Evolutionary conservation across 306 rosid species (phyloP), one percentile per base, ranked within the genome.

Genomic region (Astragalus membranaceus): DNA sequence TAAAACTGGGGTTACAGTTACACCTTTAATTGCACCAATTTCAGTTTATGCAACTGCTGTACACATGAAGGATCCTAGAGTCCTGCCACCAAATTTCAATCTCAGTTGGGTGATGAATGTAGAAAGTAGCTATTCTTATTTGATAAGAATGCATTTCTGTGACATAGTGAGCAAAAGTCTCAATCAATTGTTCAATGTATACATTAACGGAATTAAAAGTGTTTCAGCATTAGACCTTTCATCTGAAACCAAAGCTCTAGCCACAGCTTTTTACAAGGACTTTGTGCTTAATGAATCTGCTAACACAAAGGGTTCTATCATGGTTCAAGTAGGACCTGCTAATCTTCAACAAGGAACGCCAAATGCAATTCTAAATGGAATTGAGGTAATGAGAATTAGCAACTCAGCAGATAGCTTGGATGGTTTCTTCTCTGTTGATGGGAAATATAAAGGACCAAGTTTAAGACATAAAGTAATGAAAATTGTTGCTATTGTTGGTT

Each of bases 351-450:
- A 80, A 5, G 90, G 84, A 15, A 35, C 4, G 0, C 12, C n/a
- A n/a, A n/a, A n/a, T n/a, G n/a, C n/a, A n/a, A n/a, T n/a, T n/a
- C n/a, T n/a, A n/a, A n/a, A n/a, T 41, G 96, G 98, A 48, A 13
- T 92, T 58, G 98, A 92, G 81, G 77, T 93, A 57, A 79, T 93
- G 86, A 93, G 90, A 75, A 77, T 88, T 69, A 88, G 85, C 79
- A 88, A 93, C 39, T 10, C 5, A 0, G 97, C 88, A 0, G 33
- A 75, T 16, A 90, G 96, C 70, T 84, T 93, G 48, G 88, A 86
- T 48, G 93, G 90, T 43, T 58, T 78, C 4, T 86, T 76, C 64
- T 59, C 68, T 0, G 80, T 82, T 32, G 84, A 80, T 64, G 95
- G 96, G 16, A 14, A 73, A 6, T 84, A 81, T 73, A 83, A 37